Evolutionary conservation across 2,329 filamentous ascomycete species (phyloP).

Genomic region (Cryphonectria radicalis): DNA sequence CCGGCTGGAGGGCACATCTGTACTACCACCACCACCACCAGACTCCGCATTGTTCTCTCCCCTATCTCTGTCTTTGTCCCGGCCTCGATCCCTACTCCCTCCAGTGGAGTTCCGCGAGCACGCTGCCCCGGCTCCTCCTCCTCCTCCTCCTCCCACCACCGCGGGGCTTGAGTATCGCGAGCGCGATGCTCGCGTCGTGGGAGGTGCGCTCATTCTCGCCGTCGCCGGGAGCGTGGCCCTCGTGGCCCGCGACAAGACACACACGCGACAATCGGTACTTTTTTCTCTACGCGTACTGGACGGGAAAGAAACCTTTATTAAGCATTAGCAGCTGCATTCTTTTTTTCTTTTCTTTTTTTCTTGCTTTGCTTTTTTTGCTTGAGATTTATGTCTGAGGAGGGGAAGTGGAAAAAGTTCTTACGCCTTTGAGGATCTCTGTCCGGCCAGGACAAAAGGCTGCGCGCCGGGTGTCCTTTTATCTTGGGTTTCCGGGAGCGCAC

Average conservation of each 20-base stretch:
- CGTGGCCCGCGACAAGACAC: conserved; percentile 20
- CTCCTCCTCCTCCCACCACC: conserved; percentile 33
- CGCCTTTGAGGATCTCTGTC: not conserved
- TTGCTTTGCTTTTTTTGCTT: not conserved
- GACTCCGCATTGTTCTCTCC: conserved; percentile 17
- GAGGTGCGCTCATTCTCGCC: conserved; percentile 30
- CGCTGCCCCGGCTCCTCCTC: conserved; percentile 38
- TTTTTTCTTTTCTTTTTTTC: not conserved
- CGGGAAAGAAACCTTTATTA: not conserved
- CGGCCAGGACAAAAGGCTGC: not conserved
- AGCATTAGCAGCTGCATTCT: not conserved
- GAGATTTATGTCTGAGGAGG: too few species aligned
- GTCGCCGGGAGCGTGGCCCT: conserved; percentile 30
- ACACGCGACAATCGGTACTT: conserved; percentile 14
- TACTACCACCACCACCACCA: not conserved
- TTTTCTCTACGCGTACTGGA: conserved; percentile 10
- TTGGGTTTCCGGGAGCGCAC: conserved; percentile 8
- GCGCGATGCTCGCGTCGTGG: conserved; percentile 54
- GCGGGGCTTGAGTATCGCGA: conserved; percentile 61
- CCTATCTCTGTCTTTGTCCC: conserved; percentile 19
- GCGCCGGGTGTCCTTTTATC: conserved; percentile 1
- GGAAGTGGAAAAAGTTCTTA: not conserved
- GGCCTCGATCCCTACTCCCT: conserved; percentile 30
- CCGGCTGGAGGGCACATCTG: conserved; percentile 3
- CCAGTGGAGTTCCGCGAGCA: conserved; percentile 28